These are phyloP conservation scores for Pholiota conissans DNA, from an alignment of 768 basidiomycete genomes.

Conservation along the genomic window DNA sequence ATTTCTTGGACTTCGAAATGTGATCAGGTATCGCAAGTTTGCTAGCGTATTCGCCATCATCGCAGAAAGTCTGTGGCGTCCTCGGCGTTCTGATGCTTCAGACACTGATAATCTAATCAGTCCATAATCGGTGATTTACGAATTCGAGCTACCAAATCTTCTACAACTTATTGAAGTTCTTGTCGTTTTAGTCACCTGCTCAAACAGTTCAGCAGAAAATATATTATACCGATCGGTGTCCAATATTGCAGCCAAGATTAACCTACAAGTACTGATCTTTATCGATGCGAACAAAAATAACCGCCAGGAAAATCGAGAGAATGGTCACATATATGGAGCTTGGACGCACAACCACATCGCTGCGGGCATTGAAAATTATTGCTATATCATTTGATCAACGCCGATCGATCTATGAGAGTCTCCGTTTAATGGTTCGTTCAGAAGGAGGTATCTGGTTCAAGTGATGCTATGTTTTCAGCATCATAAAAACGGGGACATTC, in stretches of 20 bases:
- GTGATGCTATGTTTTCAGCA: neutral
- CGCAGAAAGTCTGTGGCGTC: neutral
- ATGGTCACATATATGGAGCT: too few relatives aligned
- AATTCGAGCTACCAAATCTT: too few relatives aligned
- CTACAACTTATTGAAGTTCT: too few relatives aligned
- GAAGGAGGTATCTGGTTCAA: neutral
- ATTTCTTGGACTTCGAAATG: too few relatives aligned
- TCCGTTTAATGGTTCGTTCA: neutral
- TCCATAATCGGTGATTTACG: neutral
- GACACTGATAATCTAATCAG: neutral
- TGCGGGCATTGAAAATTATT: neutral
- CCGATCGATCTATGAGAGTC: neutral
- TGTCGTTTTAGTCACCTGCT: too few relatives aligned
- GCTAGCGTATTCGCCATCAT: neutral
- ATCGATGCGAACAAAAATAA: neutral
- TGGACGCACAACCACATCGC: too few relatives aligned
- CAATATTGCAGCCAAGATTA: neutral
- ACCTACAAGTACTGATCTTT: neutral
- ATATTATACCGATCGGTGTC: neutral
- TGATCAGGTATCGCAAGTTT: neutral
- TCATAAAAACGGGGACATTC: neutral
- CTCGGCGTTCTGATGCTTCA: neutral
- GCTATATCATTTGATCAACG: neutral
- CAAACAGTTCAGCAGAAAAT: too few relatives aligned
- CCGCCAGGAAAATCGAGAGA: too few relatives aligned